These are phyloP conservation scores for Leishmania mexicana DNA, from an alignment of 208 protist species.

Conservation along the genomic window DNA sequence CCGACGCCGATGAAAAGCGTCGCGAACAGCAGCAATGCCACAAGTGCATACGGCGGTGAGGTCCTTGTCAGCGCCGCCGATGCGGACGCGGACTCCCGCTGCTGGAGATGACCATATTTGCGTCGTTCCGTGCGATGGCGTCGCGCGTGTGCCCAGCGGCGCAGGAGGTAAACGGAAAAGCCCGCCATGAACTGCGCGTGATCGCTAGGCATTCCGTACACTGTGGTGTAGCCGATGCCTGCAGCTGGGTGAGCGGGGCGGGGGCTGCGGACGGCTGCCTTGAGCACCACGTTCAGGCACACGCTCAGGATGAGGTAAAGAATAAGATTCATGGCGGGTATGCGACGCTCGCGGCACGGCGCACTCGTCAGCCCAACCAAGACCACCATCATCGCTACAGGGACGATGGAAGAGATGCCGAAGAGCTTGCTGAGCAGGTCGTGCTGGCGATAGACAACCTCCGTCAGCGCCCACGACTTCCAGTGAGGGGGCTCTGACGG, in stretches of 20 bases:
- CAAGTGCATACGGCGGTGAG: constrained; percentile 6
- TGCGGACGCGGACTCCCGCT: not conserved
- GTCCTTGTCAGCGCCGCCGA: not conserved
- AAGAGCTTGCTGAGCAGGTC: constrained; percentile 65
- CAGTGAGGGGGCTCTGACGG: constrained; percentile 25
- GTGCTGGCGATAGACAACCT: constrained; percentile 47
- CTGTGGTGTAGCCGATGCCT: constrained; percentile 44
- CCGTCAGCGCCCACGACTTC: constrained; percentile 55
- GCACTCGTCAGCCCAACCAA: constrained; percentile 64
- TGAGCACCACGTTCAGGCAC: constrained; percentile 50
- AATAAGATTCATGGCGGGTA: constrained; percentile 56
- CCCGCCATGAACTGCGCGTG: constrained; percentile 85
- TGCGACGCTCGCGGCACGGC: constrained; percentile 36
- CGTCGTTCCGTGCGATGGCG: not conserved
- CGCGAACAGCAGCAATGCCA: constrained; percentile 33
- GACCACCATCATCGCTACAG: constrained; percentile 65
- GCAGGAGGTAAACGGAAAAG: constrained; percentile 58
- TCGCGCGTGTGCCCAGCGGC: constrained; percentile 13
- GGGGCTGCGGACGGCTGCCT: constrained; percentile 35
- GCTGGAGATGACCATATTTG: not conserved
- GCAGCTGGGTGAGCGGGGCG: constrained; percentile 51
- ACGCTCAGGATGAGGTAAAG: constrained; percentile 53
- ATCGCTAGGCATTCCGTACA: constrained; percentile 79
- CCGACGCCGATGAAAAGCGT: constrained; percentile 49
- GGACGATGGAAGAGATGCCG: constrained; percentile 56